Conservation (phyloP, 805 yeast genomes). For the Metschnikowia amazonensis region DNA sequence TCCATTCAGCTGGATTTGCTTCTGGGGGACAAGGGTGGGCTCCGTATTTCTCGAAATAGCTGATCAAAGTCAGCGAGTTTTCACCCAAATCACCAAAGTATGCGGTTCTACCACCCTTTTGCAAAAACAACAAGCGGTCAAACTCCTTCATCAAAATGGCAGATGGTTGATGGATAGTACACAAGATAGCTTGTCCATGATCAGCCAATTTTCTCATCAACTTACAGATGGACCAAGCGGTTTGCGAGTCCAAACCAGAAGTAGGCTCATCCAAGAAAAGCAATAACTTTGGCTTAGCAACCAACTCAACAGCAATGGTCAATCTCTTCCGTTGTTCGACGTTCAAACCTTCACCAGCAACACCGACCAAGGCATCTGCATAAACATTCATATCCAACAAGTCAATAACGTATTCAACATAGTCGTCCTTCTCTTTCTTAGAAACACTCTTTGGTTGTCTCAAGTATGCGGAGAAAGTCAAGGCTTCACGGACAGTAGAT, state of each 20-base stretch:
- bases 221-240: conserved; percentile 66
- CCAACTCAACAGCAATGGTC: conserved; percentile 70
- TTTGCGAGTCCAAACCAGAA: conserved; percentile 69
- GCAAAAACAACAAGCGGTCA: conserved; percentile 62
- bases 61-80: conserved; percentile 52
- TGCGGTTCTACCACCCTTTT: conserved; percentile 75
- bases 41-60: conserved; percentile 69
- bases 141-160: conserved; percentile 65
- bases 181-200: conserved; percentile 70
- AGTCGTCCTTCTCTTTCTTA: conserved; percentile 54
- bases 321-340: conserved; percentile 23
- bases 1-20: conserved; percentile 50
- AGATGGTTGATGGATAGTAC: conserved; percentile 78
- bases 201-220: conserved; percentile 63
- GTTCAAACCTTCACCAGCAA: conserved; percentile 55
- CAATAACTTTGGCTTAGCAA: conserved; percentile 61
- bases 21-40: conserved; percentile 54
- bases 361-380: conserved; percentile 79
- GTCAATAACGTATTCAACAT: conserved; percentile 65
- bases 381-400: conserved; percentile 65
- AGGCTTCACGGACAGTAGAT: conserved; percentile 71
- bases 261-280: conserved; percentile 71
- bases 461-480: conserved; percentile 64
- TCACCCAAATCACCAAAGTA: conserved; percentile 80
- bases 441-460: conserved; percentile 64